Evolutionary conservation across 2,329 filamentous ascomycete genomes (phyloP), one percentile per base, ranked within the genome.

Genomic region (Monilinia polystroma): DNA sequence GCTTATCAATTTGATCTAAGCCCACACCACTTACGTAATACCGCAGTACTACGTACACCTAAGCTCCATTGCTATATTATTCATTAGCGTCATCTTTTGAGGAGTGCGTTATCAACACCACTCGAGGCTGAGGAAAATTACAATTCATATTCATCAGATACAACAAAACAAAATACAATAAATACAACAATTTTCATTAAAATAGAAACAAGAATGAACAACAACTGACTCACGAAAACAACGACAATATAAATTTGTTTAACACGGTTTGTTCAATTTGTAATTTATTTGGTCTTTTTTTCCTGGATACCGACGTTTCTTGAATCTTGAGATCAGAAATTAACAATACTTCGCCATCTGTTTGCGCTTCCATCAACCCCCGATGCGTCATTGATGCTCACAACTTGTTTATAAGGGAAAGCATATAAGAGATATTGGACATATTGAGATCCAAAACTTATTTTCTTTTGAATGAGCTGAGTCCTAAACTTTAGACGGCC

Each of bases 331-430:
- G n/a, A 45, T 58, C 35, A 12, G n/a, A 18, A 23, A 35, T 43
- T 43, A 5, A 43, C 41, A 43, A 53, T 38, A 62, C 49, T 63
- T 63, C 64, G 38, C 52, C 43, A 51, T 57, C 49, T 23, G 63
- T 45, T 60, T 55, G 52, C 41, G 26, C 64, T 64, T 65, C 64
- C 67, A 56, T 55, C 63, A 67, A 23, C 32, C 62, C 68, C 58
- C 23, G 26, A 73, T 73, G 71, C 72, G 71, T 70, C 70, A 16
- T 63, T 67, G 47, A 70, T 12, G 26, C 62, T 63, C 65, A 41
- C 54, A 43, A 32, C 23, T 52, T 52, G 26, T 29, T 32, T 4
- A 23, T 16, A 6, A 45, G 26, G 14, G 14, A 59, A 6, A 29
- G n/a, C 23, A 18, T 11, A 60, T 16, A n/a, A 41, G n/a, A 60